Conservation (phyloP, 2,329 filamentous ascomycete species). For the Fusarium xylarioides region DNA sequence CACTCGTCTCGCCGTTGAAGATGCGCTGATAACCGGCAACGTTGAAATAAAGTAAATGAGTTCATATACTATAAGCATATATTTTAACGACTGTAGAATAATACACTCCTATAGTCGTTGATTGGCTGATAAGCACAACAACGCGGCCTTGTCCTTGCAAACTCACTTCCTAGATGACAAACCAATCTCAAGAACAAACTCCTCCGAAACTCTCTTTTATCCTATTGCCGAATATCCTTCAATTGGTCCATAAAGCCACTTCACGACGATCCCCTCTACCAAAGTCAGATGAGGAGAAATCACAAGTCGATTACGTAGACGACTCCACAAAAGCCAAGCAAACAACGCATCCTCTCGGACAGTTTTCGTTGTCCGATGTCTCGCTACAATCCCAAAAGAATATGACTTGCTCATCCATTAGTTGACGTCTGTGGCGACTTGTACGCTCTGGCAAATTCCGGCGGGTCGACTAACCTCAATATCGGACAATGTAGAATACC, state of each 20-base stretch:
- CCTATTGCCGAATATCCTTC: background rate
- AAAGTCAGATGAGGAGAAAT: background rate
- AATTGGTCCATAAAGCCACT: background rate
- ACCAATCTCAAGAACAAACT: background rate
- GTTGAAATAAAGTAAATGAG: background rate
- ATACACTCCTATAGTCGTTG: background rate
- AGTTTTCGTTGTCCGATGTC: background rate
- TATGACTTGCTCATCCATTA: background rate
- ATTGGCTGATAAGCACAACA: background rate
- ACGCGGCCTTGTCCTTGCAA: background rate
- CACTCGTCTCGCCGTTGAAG: background rate
- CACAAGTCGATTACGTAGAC: background rate
- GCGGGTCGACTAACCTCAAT: background rate
- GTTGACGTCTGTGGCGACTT: background rate
- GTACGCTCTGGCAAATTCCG: background rate
- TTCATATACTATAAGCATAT: background rate
- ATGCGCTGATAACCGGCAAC: no score
- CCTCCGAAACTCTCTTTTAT: background rate
- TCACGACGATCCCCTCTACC: background rate
- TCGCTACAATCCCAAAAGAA: background rate
- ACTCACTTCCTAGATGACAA: background rate
- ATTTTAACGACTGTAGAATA: background rate
- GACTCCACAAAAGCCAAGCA: background rate
- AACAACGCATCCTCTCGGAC: background rate
- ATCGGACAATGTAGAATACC: background rate